Conservation (phyloP, 2,329 filamentous ascomycete species). For the Phialemoniopsis sp. region DNA sequence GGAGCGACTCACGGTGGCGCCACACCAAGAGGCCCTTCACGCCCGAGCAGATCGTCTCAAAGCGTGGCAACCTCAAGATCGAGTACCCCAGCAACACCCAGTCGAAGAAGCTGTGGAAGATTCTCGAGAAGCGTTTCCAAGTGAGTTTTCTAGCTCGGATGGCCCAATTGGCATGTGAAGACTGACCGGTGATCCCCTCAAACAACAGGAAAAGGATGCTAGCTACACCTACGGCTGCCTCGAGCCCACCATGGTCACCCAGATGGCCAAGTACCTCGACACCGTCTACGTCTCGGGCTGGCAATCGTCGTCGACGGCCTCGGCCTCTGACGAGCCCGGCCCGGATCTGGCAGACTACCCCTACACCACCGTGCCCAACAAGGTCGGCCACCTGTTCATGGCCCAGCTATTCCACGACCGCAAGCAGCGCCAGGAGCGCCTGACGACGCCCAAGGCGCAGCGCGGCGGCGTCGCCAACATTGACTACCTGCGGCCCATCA, state of each 20-base stretch:
- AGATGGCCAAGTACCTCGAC: conserved; percentile 98
- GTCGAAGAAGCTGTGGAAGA: conserved; percentile 92
- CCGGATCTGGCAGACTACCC: conserved; percentile 98
- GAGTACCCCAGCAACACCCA: conserved; percentile 86
- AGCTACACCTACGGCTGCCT: conserved; percentile 97
- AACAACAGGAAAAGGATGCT: conserved; percentile 67
- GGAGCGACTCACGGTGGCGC: conserved; percentile 87
- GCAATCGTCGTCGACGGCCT: conserved; percentile 97
- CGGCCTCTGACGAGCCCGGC: conserved; percentile 89
- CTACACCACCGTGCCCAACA: conserved; percentile 96
- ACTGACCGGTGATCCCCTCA: neutral
- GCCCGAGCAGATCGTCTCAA: conserved; percentile 93
- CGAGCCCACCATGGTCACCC: conserved; percentile 96
- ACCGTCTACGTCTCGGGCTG: conserved; percentile 98
- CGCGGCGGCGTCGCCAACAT: conserved; percentile 72
- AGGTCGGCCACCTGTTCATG: conserved; percentile 96
- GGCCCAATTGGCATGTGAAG: neutral
- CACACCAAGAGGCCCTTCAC: conserved; percentile 91
- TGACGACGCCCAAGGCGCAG: conserved; percentile 69
- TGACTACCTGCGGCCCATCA: conserved; percentile 92
- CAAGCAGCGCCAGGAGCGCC: conserved; percentile 93
- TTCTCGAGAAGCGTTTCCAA: conserved; percentile 81
- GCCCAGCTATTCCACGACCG: conserved; percentile 99
- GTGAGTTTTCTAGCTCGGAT: conserved; percentile 39
- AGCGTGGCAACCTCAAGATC: conserved; percentile 86